Percentiles rank a stretch among this genome's conserved stretches.
Conservation (phyloP, 2,329 filamentous ascomycete genomes). For the Neoscytalidium dimidiatum region DNA sequence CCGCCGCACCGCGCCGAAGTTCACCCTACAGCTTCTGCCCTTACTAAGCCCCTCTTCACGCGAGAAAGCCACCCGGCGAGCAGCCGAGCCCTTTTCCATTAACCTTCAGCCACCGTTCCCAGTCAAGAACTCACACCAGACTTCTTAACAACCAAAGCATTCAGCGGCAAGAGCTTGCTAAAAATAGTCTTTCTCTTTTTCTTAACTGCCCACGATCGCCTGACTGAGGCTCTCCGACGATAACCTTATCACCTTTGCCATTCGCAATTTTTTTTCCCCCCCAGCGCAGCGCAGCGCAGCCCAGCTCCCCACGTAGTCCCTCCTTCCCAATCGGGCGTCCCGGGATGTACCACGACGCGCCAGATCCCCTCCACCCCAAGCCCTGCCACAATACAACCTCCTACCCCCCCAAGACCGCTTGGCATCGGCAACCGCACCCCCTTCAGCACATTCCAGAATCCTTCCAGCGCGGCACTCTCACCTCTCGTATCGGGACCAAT, state of each 20-base stretch:
- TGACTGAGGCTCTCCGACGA: neutral
- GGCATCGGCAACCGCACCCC: neutral
- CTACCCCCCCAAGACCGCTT: too few species aligned
- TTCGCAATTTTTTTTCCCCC: too few species aligned
- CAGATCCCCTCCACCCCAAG: too few species aligned
- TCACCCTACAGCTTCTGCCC: neutral
- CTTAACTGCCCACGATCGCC: neutral
- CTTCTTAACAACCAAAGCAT: neutral
- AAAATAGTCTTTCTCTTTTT: neutral
- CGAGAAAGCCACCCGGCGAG: conserved; percentile 4
- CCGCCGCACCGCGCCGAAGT: neutral
- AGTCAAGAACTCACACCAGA: neutral
- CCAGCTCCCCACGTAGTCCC: neutral
- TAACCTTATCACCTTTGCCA: too few species aligned
- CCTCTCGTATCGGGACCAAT: neutral
- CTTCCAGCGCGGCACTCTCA: neutral
- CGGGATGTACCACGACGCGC: neutral
- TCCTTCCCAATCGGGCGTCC: neutral
- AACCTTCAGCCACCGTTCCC: neutral
- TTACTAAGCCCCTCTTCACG: neutral
- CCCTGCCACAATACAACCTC: too few species aligned
- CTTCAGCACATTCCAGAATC: neutral
- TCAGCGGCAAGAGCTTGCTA: neutral
- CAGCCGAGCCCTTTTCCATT: neutral
- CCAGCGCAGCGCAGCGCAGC: too few species aligned